A percentile compares a stretch with the other conserved stretches of the same genome.
Evolutionary conservation across 2,329 filamentous ascomycete genomes (phyloP).

Genomic region (Stachybotrys echinatus): DNA sequence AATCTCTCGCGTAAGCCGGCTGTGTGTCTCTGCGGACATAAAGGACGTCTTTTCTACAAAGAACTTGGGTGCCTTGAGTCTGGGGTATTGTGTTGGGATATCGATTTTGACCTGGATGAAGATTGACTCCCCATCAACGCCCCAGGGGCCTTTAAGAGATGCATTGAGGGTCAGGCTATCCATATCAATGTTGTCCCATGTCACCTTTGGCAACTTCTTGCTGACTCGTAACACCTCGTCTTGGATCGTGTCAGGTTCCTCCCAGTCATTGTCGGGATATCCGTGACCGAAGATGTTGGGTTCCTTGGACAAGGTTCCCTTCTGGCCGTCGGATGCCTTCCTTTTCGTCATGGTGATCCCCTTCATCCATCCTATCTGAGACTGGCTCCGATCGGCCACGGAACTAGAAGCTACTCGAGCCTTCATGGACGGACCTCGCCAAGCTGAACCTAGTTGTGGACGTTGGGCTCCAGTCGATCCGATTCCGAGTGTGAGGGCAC

Average conservation of each 20-base stretch:
- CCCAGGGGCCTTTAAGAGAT: slow-evolving; percentile 63
- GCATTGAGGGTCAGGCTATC: slow-evolving; percentile 52
- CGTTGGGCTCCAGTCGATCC: slow-evolving; percentile 24
- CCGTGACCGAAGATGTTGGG: slow-evolving; percentile 45
- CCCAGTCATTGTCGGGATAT: slow-evolving; percentile 53
- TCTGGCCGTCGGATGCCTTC: slow-evolving; percentile 34
- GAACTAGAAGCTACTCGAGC: slow-evolving; percentile 39
- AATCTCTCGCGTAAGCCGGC: slow-evolving; percentile 47
- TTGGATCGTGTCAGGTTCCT: slow-evolving; percentile 56
- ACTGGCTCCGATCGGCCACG: slow-evolving; percentile 40
- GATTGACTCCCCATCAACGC: slow-evolving; percentile 47
- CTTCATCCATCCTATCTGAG: slow-evolving; percentile 65
- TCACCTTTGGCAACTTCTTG: slow-evolving; percentile 57
- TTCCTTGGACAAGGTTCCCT: slow-evolving; percentile 46
- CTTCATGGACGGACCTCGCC: slow-evolving; percentile 56
- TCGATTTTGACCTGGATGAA: slow-evolving; percentile 58
- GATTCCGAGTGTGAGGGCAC: slow-evolving; percentile 37
- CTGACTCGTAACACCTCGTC: slow-evolving; percentile 61
- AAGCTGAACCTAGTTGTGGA: slow-evolving; percentile 31
- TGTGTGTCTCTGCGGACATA: slow-evolving; percentile 51
- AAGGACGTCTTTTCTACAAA: slow-evolving; percentile 56
- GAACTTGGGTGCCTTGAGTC: slow-evolving; percentile 52
- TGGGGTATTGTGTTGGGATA: slow-evolving; percentile 56
- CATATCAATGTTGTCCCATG: slow-evolving; percentile 61
- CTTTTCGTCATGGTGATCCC: slow-evolving; percentile 59